phyloP scores from a whole-genome alignment of 148 eudicot genomes.

The Diospyros kaki region DNA sequence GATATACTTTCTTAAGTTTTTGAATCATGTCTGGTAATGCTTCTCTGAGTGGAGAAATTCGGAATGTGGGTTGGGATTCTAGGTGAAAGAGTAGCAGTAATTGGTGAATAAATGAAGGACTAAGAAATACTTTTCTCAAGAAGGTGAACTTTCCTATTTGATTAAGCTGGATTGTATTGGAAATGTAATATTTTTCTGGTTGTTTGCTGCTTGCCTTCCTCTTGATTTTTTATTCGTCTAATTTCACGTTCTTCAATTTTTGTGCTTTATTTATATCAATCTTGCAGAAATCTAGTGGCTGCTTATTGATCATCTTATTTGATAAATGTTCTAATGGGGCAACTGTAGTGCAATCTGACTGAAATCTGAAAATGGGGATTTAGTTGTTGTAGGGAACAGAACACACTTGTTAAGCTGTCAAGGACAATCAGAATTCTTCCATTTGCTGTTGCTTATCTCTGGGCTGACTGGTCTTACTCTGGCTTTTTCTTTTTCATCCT shows the following conservation, averaged over 20 bases:
- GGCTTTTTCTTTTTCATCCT: background rate
- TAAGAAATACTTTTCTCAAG: background rate
- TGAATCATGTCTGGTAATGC: background rate
- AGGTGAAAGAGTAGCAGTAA: background rate
- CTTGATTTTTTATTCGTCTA: background rate
- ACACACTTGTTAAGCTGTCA: background rate
- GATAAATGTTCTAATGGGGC: constrained; percentile 1
- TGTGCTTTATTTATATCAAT: too few species aligned
- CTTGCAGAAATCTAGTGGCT: background rate
- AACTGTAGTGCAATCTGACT: background rate
- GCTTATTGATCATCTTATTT: background rate
- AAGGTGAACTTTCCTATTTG: background rate
- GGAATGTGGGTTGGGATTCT: background rate
- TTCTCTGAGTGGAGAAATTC: background rate
- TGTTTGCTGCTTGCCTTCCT: background rate
- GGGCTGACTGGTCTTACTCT: background rate
- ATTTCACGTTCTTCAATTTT: too few species aligned
- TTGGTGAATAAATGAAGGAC: background rate
- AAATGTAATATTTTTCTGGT: background rate
- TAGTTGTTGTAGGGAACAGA: background rate
- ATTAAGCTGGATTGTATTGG: background rate
- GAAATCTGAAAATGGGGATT: constrained; percentile 2
- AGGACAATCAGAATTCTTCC: background rate
- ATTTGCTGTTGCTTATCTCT: background rate
- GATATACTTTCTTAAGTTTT: background rate